These are phyloP conservation scores for Cronartium ribicola DNA, from an alignment of 1,284 basidiomycete species.

Conservation along the genomic window DNA sequence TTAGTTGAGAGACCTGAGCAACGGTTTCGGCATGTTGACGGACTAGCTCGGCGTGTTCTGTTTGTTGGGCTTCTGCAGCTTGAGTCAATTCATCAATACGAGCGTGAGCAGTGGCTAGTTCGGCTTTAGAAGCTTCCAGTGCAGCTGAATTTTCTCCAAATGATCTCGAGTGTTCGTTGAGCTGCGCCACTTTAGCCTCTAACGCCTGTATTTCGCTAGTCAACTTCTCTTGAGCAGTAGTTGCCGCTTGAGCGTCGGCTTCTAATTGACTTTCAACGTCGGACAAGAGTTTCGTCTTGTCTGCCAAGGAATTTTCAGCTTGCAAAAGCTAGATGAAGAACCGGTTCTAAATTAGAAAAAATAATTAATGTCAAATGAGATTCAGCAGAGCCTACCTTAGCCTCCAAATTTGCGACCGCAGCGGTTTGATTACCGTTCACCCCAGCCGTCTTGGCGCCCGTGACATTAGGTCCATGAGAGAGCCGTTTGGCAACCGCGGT, in stretches of 20 bases:
- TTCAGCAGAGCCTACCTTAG: slow-evolving; percentile 10
- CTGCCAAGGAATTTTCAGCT: slow-evolving; percentile 9
- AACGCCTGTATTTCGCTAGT: slow-evolving; percentile 17
- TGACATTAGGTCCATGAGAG: slow-evolving; percentile 21
- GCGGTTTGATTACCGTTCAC: slow-evolving; percentile 3
- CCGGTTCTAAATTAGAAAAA: neutral
- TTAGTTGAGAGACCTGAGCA: slow-evolving; percentile 18
- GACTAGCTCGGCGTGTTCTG: slow-evolving; percentile 6
- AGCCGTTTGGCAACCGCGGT: slow-evolving; percentile 12
- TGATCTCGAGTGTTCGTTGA: neutral
- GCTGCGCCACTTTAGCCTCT: slow-evolving; percentile 14
- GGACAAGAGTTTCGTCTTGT: slow-evolving; percentile 17
- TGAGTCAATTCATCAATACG: slow-evolving; percentile 16
- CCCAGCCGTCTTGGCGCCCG: neutral
- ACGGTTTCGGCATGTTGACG: neutral
- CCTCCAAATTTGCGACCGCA: slow-evolving; percentile 14
- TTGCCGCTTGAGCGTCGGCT: slow-evolving; percentile 3
- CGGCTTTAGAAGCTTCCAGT: slow-evolving; percentile 15
- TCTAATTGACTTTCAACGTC: slow-evolving; percentile 16
- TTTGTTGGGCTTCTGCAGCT: slow-evolving; percentile 9
- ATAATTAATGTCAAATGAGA: neutral
- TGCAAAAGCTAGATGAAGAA: slow-evolving; percentile 10
- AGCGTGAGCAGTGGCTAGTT: slow-evolving; percentile 8
- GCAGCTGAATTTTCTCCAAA: slow-evolving; percentile 4
- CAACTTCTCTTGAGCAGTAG: slow-evolving; percentile 10